These are phyloP conservation scores for Heterobasidion annosum DNA, from an alignment of 1,284 basidiomycete species.

Conservation along the genomic window DNA sequence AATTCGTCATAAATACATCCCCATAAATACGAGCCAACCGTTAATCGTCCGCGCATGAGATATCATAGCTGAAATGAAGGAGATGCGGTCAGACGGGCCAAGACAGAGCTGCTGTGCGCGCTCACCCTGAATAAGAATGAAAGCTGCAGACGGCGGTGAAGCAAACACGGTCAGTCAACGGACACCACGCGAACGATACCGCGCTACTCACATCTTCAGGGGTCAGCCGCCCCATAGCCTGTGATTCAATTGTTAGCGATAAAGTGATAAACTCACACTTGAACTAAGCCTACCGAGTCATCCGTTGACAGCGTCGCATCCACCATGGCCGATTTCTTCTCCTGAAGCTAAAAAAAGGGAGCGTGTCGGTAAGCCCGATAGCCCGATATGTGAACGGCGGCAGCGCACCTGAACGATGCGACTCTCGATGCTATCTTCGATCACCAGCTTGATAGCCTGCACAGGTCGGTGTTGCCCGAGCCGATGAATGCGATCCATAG, in stretches of 20 bases:
- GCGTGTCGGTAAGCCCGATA: background rate
- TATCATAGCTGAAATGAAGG: background rate
- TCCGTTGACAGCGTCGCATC: slow-evolving; percentile 73
- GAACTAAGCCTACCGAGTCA: slow-evolving; percentile 40
- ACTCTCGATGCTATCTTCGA: slow-evolving; percentile 96
- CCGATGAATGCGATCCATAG: slow-evolving; percentile 94
- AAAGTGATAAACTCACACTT: background rate
- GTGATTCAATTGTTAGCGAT: slow-evolving; percentile 23
- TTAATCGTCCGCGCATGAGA: background rate
- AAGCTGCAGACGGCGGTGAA: slow-evolving; percentile 31
- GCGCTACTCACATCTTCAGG: slow-evolving; percentile 70
- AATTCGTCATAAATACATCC: too few species aligned
- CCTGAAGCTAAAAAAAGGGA: slow-evolving; percentile 64
- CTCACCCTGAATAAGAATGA: slow-evolving; percentile 70
- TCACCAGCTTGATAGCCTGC: slow-evolving; percentile 86
- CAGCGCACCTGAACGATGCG: slow-evolving; percentile 69
- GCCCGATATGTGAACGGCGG: background rate
- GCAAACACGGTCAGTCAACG: slow-evolving; percentile 2
- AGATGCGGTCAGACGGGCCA: background rate
- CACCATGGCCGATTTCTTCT: slow-evolving; percentile 87
- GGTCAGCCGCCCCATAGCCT: slow-evolving; percentile 82
- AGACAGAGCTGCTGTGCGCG: background rate
- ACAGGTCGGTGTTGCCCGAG: slow-evolving; percentile 90
- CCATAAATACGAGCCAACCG: too few species aligned
- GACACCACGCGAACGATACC: background rate